Evolutionary conservation across 495 filamentous ascomycete genomes (phyloP).

Genomic region (Viridothelium virens): DNA sequence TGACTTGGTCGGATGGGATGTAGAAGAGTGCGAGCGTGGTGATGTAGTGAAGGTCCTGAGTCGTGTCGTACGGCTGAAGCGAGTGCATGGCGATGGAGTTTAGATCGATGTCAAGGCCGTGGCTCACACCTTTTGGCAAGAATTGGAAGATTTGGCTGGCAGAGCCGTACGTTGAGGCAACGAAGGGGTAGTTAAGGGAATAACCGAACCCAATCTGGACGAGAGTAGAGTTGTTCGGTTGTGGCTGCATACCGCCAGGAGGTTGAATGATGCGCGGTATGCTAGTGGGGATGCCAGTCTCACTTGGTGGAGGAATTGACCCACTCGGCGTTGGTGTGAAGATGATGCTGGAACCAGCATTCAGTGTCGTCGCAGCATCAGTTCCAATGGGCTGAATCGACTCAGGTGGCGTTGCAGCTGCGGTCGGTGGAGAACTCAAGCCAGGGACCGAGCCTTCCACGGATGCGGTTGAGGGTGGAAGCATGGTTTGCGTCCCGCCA

Average conservation of each 20-base stretch:
- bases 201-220: slow-evolving; percentile 82
- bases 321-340: slow-evolving; percentile 21
- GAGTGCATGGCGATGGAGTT: slow-evolving; percentile 57
- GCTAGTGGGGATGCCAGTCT: slow-evolving; percentile 49
- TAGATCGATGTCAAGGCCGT: slow-evolving; percentile 48
- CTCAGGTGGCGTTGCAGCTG: slow-evolving; percentile 17
- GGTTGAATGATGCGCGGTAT: slow-evolving; percentile 74
- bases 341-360: slow-evolving; percentile 29
- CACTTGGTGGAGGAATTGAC: slow-evolving; percentile 14
- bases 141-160: slow-evolving; percentile 81
- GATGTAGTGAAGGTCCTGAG: slow-evolving; percentile 60
- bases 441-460: slow-evolving; percentile 15
- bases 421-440: slow-evolving; percentile 13
- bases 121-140: slow-evolving; percentile 65
- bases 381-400: slow-evolving; percentile 31
- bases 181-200: slow-evolving; percentile 73
- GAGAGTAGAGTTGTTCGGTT: slow-evolving; percentile 55
- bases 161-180: slow-evolving; percentile 59
- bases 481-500: slow-evolving; percentile 29
- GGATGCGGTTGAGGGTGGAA: slow-evolving; percentile 24
- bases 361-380: slow-evolving; percentile 27
- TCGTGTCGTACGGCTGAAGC: slow-evolving; percentile 73
- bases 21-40: slow-evolving; percentile 72
- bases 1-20: slow-evolving; percentile 59
- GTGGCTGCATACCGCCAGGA: slow-evolving; percentile 39